A percentile compares a stretch with the other conserved stretches of the same genome.
phyloP scores from a whole-genome alignment of 352 stramenopile species.

The Phytophthora syringae region DNA sequence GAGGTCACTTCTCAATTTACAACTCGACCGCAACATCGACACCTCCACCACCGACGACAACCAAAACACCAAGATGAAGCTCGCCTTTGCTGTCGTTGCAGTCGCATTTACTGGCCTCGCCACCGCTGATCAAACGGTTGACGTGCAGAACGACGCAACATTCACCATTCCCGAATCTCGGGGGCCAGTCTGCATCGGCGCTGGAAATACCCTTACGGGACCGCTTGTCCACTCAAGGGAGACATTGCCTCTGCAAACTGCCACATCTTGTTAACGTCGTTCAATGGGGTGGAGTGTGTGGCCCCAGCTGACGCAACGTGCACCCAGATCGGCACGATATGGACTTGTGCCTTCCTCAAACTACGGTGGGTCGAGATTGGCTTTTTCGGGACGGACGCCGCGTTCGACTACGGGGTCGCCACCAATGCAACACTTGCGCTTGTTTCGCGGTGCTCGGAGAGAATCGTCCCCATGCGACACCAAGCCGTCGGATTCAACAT shows the following conservation, averaged over 20 bases:
- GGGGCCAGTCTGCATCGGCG: constrained; percentile 42
- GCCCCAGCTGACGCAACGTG: constrained; percentile 34
- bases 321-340: constrained; percentile 6
- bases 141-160: constrained; percentile 42
- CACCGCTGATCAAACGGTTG: background rate
- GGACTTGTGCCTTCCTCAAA: constrained; percentile 17
- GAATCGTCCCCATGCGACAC: background rate
- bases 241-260: constrained; percentile 35
- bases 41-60: background rate
- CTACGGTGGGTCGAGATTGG: constrained; percentile 21
- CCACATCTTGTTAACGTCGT: constrained; percentile 35
- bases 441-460: background rate
- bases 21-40: background rate
- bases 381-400: too few relatives aligned
- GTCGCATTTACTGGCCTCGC: background rate
- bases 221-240: constrained; percentile 42
- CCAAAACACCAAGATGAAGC: background rate
- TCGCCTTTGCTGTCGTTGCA: background rate
- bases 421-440: too few relatives aligned
- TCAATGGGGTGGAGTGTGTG: constrained; percentile 28
- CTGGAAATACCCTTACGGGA: constrained; percentile 28
- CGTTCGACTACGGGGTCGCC: too few relatives aligned
- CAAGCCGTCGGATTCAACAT: background rate
- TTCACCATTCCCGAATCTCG: constrained; percentile 38
- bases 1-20: background rate